Evolutionary conservation across 1,139 yeast species (phyloP).

Genomic region (Debaryomycetaceae sp.): DNA sequence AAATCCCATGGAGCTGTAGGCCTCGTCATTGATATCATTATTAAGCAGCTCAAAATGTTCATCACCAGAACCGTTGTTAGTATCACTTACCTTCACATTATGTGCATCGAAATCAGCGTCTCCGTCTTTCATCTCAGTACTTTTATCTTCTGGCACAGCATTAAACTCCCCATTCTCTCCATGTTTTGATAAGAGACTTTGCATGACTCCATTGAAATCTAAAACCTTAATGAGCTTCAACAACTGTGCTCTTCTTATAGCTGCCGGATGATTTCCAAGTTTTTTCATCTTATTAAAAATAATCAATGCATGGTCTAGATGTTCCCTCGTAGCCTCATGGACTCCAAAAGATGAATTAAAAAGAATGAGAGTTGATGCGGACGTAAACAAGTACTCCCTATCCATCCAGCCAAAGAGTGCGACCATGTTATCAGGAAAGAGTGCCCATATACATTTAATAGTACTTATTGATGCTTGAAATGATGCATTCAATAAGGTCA

Average conservation of each 20-base stretch:
- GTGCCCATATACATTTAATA: constrained; percentile 68
- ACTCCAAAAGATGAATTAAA: constrained; percentile 83
- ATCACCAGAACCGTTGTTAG: neutral
- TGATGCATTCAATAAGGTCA: constrained; percentile 72
- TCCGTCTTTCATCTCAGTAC: neutral
- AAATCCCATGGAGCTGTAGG: neutral
- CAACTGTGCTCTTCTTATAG: constrained; percentile 67
- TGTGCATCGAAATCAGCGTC: neutral
- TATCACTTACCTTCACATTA: neutral
- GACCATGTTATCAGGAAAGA: constrained; percentile 72
- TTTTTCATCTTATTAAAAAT: constrained; percentile 73
- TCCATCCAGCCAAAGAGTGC: constrained; percentile 90
- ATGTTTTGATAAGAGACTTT: constrained; percentile 53
- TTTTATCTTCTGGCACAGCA: neutral
- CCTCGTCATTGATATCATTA: constrained; percentile 1
- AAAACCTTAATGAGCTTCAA: constrained; percentile 60
- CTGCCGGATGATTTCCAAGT: constrained; percentile 77
- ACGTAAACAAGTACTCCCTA: constrained; percentile 76
- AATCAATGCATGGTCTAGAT: constrained; percentile 68
- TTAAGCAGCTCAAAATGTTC: constrained; percentile 1
- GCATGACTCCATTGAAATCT: constrained; percentile 68
- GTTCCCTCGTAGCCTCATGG: constrained; percentile 70
- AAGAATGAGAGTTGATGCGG: constrained; percentile 72
- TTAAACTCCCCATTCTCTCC: constrained; percentile 37
- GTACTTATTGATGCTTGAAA: constrained; percentile 83